These are phyloP conservation scores for Fraxinus velutina DNA, from an alignment of 305 asterid genomes.

Conservation along the genomic window DNA sequence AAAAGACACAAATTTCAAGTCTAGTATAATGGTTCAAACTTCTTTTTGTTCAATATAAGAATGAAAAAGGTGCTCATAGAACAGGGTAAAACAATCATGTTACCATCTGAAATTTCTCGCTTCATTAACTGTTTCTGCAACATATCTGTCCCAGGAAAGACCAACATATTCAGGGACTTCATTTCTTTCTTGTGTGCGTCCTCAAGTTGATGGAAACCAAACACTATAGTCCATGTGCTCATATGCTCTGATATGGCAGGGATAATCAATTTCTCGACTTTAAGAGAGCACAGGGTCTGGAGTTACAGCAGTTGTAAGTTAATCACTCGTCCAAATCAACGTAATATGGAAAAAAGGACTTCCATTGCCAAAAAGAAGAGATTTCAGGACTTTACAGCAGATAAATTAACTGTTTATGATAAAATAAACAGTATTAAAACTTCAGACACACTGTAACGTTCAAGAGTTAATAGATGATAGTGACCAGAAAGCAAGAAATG, in stretches of 20 bases:
- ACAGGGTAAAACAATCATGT: neutral
- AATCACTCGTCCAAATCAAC: conserved; percentile 4
- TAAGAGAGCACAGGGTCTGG: conserved; percentile 71
- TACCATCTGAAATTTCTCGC: conserved; percentile 34
- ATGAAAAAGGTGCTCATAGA: neutral
- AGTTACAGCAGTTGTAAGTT: conserved; percentile 21
- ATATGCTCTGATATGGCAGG: conserved; percentile 91
- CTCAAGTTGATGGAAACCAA: conserved; percentile 72
- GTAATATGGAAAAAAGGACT: neutral
- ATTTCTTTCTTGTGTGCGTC: conserved; percentile 45
- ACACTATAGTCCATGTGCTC: conserved; percentile 73
- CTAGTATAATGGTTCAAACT: neutral
- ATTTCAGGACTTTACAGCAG: neutral
- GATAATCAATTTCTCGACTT: conserved; percentile 69
- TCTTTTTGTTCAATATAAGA: neutral
- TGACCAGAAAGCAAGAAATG: conserved; percentile 16
- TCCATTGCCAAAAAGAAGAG: neutral
- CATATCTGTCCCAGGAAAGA: conserved; percentile 57
- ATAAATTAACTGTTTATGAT: neutral
- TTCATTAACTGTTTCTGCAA: conserved; percentile 41
- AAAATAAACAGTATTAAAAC: neutral
- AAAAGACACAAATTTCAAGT: neutral
- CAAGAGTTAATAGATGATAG: conserved; percentile 10
- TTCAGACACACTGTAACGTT: neutral
- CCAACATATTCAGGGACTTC: conserved; percentile 48